phyloP scores from a whole-genome alignment of 495 filamentous ascomycete species.

The Neurospora pannonica region DNA sequence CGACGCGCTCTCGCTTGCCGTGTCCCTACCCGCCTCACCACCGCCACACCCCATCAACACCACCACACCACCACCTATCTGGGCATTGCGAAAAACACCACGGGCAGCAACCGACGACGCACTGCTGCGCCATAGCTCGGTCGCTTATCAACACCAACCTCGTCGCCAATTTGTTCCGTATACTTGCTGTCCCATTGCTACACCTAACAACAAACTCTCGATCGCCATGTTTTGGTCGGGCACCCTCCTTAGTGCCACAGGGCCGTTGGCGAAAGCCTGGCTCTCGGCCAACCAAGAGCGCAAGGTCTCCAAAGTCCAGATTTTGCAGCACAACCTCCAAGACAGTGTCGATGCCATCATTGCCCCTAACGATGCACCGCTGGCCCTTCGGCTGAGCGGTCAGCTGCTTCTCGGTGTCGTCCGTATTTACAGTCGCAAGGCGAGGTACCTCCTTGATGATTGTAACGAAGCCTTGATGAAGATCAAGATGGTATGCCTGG shows the following conservation, averaged over 20 bases:
- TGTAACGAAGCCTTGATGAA: conserved; percentile 96
- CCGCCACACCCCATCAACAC: background rate
- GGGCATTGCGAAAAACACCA: background rate
- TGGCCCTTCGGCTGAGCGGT: conserved; percentile 88
- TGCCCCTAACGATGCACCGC: conserved; percentile 83
- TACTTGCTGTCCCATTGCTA: conserved; percentile 12
- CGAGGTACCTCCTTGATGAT: conserved; percentile 89
- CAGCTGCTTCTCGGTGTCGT: conserved; percentile 93
- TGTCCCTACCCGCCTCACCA: conserved; percentile 16
- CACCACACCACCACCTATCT: background rate
- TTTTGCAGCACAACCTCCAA: conserved; percentile 84
- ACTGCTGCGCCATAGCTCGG: background rate
- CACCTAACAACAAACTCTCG: conserved; percentile 7
- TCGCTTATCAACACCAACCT: background rate
- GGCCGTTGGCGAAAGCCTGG: conserved; percentile 96
- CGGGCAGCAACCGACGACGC: background rate
- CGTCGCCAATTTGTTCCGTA: background rate
- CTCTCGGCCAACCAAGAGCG: conserved; percentile 94
- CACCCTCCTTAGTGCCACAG: conserved; percentile 89
- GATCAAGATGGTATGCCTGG: conserved; percentile 77
- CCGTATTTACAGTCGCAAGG: conserved; percentile 93
- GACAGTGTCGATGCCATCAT: conserved; percentile 92
- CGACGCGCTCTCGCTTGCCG: conserved; percentile 27
- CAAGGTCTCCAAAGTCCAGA: conserved; percentile 91
- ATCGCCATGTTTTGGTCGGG: conserved; percentile 96